phyloP scores from a whole-genome alignment of 2,329 filamentous ascomycete species.

The Amylocarpus encephaloides region DNA sequence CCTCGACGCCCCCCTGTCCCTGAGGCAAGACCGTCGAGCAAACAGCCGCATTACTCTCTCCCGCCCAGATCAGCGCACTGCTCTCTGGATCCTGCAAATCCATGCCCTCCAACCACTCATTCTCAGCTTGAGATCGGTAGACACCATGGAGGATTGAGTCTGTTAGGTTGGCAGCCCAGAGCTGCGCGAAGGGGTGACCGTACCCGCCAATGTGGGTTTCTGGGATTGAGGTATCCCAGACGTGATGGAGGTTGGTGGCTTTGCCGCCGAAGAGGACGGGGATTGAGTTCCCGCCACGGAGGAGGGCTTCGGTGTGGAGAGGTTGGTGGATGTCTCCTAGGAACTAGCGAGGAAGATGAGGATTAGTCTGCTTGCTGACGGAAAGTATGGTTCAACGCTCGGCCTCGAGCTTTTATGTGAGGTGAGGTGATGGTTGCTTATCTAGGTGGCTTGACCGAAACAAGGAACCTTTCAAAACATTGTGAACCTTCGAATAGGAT shows the following conservation, averaged over 20 bases:
- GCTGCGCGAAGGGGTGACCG: conserved; percentile 41
- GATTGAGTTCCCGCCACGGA: conserved; percentile 62
- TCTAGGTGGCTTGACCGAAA: too few species aligned
- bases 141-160: conserved; percentile 49
- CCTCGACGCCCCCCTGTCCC: conserved; percentile 50
- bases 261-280: conserved; percentile 53
- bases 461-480: too few species aligned
- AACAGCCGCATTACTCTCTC: conserved; percentile 55
- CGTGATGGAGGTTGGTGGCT: conserved; percentile 60
- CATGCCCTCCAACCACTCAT: conserved; percentile 50
- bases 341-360: conserved; percentile 45
- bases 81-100: conserved; percentile 42
- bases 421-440: too few species aligned
- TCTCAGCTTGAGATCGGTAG: conserved; percentile 42
- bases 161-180: conserved; percentile 52
- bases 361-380: too few species aligned
- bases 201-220: conserved; percentile 58
- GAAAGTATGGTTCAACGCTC: too few species aligned
- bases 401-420: too few species aligned
- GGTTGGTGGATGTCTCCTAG: conserved; percentile 64
- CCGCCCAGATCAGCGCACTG: conserved; percentile 58
- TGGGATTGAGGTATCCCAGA: conserved; percentile 67
- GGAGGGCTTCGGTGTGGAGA: conserved; percentile 58
- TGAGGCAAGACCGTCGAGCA: conserved; percentile 56
- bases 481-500: too few species aligned